Evolutionary conservation across 768 basidiomycete genomes (phyloP).

Genomic region (Crucibulum laeve): DNA sequence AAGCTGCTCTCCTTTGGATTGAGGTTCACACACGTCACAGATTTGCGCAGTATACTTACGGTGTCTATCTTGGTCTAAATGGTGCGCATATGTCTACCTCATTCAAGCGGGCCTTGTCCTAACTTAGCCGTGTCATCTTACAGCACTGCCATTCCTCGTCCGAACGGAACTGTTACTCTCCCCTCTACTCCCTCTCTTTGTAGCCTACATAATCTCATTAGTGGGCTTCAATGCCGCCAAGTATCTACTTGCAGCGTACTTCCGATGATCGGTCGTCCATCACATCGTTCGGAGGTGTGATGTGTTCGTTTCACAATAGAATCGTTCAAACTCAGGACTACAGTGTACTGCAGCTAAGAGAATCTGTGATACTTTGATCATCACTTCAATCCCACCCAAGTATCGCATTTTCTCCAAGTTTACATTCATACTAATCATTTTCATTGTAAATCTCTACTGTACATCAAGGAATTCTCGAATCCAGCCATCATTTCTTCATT

Average conservation of each 20-base stretch:
- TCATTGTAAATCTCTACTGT: no score
- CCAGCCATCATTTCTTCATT: no score
- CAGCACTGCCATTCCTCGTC: conserved; percentile 91
- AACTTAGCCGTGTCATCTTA: conserved; percentile 3
- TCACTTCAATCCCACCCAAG: no score
- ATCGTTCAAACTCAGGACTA: no score
- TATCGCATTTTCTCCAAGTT: no score
- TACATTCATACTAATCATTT: no score
- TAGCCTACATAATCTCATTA: conserved; percentile 79
- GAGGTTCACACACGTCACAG: conserved; percentile 26
- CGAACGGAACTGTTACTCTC: conserved; percentile 89
- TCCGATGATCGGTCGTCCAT: conserved; percentile 28
- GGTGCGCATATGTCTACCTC: conserved; percentile 30
- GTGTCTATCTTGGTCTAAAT: conserved; percentile 82
- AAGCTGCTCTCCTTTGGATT: not conserved
- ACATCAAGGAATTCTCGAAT: no score
- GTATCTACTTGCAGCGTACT: conserved; percentile 77
- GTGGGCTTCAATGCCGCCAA: conserved; percentile 90
- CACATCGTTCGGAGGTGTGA: not conserved
- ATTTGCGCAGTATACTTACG: conserved; percentile 88
- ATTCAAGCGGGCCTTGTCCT: not conserved
- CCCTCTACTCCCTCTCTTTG: conserved; percentile 83
- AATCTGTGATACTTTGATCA: no score
- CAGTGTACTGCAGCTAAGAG: no score
- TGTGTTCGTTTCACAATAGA: no score